Evolutionary conservation across 345 rosid genomes (phyloP), one percentile per base, ranked within the genome.

Genomic region (Lagerstroemia speciosa): DNA sequence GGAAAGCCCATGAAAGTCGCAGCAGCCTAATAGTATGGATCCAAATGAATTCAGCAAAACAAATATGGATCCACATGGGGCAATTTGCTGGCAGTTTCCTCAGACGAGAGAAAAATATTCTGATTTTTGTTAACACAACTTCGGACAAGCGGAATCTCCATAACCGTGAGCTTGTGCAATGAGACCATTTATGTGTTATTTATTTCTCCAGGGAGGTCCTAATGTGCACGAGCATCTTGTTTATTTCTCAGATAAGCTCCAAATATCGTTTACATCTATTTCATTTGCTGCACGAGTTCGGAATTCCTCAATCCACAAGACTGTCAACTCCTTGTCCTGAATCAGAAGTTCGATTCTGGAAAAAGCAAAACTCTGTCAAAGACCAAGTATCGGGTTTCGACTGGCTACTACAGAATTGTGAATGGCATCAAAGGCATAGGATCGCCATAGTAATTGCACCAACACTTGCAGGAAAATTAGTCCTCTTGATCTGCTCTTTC

Each of bases 31-130:
- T 41, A 41, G n/a, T n/a, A n/a, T n/a, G n/a, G n/a, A n/a, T n/a
- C n/a, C n/a, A n/a, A n/a, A n/a, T n/a, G n/a, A n/a, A n/a, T n/a
- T n/a, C n/a, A n/a, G n/a, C n/a, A n/a, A n/a, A n/a, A n/a, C n/a
- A n/a, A n/a, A 41, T 14, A 41, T 41, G 46, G 46, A 41, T 41
- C 46, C 46, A 41, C 29, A 58, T 24, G 63, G 40, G 41, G n/a
- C 15, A 31, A 62, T 62, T 19, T 32, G 40, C 66, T 32, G 26
- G 37, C 9, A 52, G 24, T 32, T 8, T 67, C 67, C 64, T 61
- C 62, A 74, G 67, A 52, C 71, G n/a, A 71, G 3, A 48, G 19
- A 22, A 10, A 53, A 53, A 6, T 8, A 24, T n/a, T 53, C 58
- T 19, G 26, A 29, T 16, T 52, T 52, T 53, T 24, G 12, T 8